Evolutionary conservation across 192 early-diverging fungal genomes (phyloP), one percentile per base, ranked within the genome.

Genomic region (Linderina pennispora): DNA sequence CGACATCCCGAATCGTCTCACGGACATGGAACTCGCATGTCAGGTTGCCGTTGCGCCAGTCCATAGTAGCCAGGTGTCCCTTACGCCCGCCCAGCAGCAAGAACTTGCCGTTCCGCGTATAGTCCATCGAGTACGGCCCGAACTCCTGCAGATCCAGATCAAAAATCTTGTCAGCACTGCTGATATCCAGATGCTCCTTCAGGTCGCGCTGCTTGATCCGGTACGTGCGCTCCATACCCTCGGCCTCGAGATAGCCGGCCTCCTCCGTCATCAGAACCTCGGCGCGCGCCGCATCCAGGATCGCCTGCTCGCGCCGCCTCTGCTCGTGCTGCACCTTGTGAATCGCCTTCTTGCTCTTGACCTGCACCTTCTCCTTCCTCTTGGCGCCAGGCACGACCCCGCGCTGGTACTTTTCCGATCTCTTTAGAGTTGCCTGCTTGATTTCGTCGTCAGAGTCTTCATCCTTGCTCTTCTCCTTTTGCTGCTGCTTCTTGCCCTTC

Each of bases 1-100:
- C 82, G 45, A 93, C 91, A 75, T 93, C 92, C 19, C 91, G 84
- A 0, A 94, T 78, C 2, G 89, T 89, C 63, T 98, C 94, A 23
- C 79, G 81, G 28, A 98, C 69, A 48, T 95, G 88, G 25, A 92
- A 44, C 53, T 98, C 94, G 56, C 78, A 84, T 9, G 61, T 79
- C 16, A 92, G 65, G 23, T 69, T 80, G n/a, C 84, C 85, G 23
- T 54, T 75, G 43, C 86, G 80, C 94, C 94, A 98, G 55, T 96
- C 89, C 63, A 96, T 87, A 1, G 85, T 82, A 2, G 90, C 89
- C 48, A 98, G 50, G 53, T 98, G 94, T 11, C 94, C 94, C 48
- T 84, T 85, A 14, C 70, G 56, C 6, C 88, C 89, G 41, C 84
- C 89, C 18, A 92, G 62, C 24, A 92, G 55, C 58, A 92, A 40